Evolutionary conservation across 257 asterid species (phyloP).

Genomic region (Anisodus acutangulus): DNA sequence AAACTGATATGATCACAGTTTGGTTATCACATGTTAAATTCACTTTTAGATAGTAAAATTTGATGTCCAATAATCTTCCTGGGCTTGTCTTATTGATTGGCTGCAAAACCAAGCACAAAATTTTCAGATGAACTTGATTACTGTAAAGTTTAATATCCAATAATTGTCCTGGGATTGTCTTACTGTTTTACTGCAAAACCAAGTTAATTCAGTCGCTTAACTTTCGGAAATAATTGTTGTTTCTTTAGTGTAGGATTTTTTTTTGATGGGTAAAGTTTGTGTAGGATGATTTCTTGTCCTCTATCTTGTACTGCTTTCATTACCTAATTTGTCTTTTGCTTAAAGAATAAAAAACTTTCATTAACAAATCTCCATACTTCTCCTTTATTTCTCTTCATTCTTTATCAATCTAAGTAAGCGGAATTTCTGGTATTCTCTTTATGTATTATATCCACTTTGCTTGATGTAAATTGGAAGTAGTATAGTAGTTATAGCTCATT

Average conservation of each 20-base stretch:
- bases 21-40: slow-evolving; percentile 1
- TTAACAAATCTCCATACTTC: neutral
- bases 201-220: neutral
- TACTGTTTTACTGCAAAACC: neutral
- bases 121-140: neutral
- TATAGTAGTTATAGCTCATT: neutral
- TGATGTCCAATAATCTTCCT: neutral
- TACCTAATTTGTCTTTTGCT: neutral
- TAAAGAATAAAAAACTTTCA: neutral
- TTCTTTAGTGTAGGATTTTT: neutral
- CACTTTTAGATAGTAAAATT: neutral
- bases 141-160: neutral
- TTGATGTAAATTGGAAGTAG: neutral
- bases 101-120: neutral
- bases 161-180: neutral
- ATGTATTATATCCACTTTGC: slow-evolving; percentile 1
- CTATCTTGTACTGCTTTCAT: too few species aligned
- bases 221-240: neutral
- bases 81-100: neutral
- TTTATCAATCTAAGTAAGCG: neutral
- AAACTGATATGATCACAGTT: neutral
- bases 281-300: too few species aligned
- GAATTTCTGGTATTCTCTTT: neutral
- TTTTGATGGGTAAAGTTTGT: neutral
- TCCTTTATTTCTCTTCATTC: neutral